Percentiles rank a stretch among this genome's conserved stretches.
These are phyloP conservation scores for Lactarius evosmus DNA, from an alignment of 768 basidiomycete species.

Conservation along the genomic window DNA sequence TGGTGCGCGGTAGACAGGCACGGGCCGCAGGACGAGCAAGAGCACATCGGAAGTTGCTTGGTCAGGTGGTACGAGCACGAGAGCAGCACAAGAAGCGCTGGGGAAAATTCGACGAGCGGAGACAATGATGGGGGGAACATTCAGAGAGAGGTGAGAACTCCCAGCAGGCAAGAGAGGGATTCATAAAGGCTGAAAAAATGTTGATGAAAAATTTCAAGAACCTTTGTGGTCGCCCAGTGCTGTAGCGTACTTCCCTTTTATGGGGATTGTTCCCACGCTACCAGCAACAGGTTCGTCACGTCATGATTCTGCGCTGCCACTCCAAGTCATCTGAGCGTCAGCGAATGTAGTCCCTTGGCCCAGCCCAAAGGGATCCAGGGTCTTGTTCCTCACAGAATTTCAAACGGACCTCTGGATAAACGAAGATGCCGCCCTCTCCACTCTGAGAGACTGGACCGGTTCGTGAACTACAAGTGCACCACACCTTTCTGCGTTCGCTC, in stretches of 20 bases:
- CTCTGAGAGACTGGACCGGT: slow-evolving; percentile 12
- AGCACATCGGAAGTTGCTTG: not conserved
- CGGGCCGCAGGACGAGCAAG: slow-evolving; percentile 6
- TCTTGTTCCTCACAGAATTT: not conserved
- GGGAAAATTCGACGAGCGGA: slow-evolving; percentile 1
- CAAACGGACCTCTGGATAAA: not conserved
- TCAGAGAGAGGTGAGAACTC: slow-evolving; percentile 8
- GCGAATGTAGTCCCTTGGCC: not conserved
- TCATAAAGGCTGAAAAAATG: slow-evolving; percentile 28
- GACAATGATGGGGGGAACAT: slow-evolving; percentile 12
- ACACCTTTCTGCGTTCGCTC: not conserved
- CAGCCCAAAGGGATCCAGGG: not conserved
- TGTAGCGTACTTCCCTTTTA: slow-evolving; percentile 19
- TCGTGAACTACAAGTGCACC: slow-evolving; percentile 5
- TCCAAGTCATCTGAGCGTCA: not conserved
- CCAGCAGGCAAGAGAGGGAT: slow-evolving; percentile 5
- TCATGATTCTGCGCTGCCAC: not conserved
- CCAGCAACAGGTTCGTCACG: not conserved
- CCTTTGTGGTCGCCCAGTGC: slow-evolving; percentile 13
- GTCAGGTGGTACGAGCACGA: not conserved
- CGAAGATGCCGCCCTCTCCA: not conserved
- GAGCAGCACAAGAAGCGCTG: not conserved
- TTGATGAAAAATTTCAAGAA: slow-evolving; percentile 30
- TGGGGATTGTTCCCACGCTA: slow-evolving; percentile 19
- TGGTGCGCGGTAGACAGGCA: slow-evolving; percentile 1